Evolutionary conservation across 495 filamentous ascomycete genomes (phyloP).

Genomic region (Lasiosphaeria ovina): DNA sequence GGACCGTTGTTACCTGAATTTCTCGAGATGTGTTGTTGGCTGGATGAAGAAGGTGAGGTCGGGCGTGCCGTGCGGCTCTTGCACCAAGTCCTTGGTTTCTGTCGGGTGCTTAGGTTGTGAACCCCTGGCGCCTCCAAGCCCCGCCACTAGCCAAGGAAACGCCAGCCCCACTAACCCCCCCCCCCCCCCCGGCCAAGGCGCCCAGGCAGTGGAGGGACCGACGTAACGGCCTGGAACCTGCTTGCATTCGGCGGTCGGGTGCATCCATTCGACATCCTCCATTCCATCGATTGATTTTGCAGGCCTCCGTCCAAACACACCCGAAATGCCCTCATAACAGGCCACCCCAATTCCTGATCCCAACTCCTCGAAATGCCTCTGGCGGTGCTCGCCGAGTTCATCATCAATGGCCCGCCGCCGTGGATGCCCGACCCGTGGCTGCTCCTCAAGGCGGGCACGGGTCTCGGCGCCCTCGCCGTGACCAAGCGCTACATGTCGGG

Average conservation of each 20-base stretch:
- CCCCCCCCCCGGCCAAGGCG: neutral
- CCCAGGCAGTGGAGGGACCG: neutral
- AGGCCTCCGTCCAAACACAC: neutral
- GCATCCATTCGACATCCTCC: too few species aligned
- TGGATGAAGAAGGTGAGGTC: neutral
- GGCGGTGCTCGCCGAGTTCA: slow-evolving; percentile 60
- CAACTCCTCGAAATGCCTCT: slow-evolving; percentile 65
- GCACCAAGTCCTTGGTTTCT: neutral
- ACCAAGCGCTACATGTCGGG: slow-evolving; percentile 80
- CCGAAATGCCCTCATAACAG: neutral
- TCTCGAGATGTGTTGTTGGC: neutral
- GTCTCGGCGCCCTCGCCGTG: slow-evolving; percentile 57
- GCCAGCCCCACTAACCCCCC: neutral
- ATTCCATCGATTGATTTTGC: neutral
- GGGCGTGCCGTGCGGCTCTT: neutral
- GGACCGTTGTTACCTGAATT: too few species aligned
- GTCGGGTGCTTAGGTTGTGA: neutral
- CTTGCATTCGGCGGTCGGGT: too few species aligned
- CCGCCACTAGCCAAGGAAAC: neutral
- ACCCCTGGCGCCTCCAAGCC: neutral
- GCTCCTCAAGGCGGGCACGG: slow-evolving; percentile 58
- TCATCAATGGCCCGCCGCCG: slow-evolving; percentile 61
- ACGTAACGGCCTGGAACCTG: neutral
- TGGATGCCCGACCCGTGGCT: slow-evolving; percentile 64
- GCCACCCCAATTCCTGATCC: neutral